Evolutionary conservation across 73 alveolate species (phyloP).

Genomic region (Paramecium pentaurelia): DNA sequence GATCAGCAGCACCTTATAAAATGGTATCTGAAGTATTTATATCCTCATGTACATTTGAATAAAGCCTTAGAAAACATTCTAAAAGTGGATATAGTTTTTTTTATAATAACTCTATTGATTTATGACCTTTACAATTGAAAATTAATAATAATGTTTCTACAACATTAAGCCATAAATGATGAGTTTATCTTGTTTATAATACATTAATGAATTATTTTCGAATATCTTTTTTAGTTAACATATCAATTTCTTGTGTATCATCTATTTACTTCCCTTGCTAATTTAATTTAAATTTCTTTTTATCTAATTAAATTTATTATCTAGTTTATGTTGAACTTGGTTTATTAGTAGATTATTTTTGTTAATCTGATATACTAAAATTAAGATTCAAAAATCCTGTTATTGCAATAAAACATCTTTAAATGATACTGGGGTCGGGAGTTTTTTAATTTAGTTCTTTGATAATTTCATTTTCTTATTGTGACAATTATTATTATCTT

Average conservation of each 20-base stretch:
- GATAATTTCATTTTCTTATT: background rate
- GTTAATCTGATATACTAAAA: background rate
- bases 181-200: background rate
- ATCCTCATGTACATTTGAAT: background rate
- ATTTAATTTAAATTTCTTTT: background rate
- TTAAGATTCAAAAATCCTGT: background rate
- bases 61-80: background rate
- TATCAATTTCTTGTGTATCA: background rate
- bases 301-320: slow-evolving; percentile 5
- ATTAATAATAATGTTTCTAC: slow-evolving; percentile 26
- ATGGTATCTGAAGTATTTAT: background rate
- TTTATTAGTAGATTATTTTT: background rate
- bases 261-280: background rate
- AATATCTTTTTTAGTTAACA: background rate
- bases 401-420: background rate
- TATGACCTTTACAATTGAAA: background rate
- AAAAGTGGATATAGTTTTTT: slow-evolving; percentile 18
- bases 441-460: background rate
- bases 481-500: background rate
- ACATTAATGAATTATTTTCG: background rate
- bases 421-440: slow-evolving; percentile 3
- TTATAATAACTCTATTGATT: background rate
- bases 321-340: background rate
- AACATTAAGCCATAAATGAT: slow-evolving; percentile 16
- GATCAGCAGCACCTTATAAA: background rate